phyloP scores from a whole-genome alignment of 495 filamentous ascomycete genomes.

The Hyaloscypha bicolor region DNA sequence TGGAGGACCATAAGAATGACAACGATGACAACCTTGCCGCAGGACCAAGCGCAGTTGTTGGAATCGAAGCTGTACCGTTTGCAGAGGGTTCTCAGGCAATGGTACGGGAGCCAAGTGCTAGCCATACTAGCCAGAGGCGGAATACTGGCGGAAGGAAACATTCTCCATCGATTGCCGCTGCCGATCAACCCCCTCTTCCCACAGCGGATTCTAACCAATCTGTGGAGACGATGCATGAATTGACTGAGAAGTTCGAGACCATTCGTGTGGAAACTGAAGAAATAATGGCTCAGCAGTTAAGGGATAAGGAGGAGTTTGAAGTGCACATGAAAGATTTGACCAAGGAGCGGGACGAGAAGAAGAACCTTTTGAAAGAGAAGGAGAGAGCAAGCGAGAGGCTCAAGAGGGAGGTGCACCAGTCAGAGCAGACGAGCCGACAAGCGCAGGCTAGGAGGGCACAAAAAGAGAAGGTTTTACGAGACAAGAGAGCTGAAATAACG shows the following conservation, averaged over 20 bases:
- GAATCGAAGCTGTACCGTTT: constrained; percentile 58
- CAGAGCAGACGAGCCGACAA: constrained; percentile 81
- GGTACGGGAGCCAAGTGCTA: constrained; percentile 62
- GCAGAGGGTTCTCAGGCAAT: constrained; percentile 53
- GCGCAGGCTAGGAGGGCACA: constrained; percentile 78
- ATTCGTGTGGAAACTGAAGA: constrained; percentile 72
- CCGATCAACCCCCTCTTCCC: constrained; percentile 53
- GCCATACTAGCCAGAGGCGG: constrained; percentile 60
- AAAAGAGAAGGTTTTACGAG: constrained; percentile 77
- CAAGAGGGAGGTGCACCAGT: constrained; percentile 74
- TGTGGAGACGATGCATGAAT: constrained; percentile 42
- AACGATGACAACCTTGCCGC: constrained; percentile 38
- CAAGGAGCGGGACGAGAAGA: constrained; percentile 72
- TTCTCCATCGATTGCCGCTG: constrained; percentile 69
- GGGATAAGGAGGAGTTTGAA: constrained; percentile 78
- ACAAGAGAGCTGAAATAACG: constrained; percentile 67
- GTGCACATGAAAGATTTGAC: constrained; percentile 58
- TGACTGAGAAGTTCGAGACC: constrained; percentile 71
- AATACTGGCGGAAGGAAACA: constrained; percentile 71
- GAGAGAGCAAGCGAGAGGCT: constrained; percentile 82
- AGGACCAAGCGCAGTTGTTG: constrained; percentile 43
- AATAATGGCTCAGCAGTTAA: constrained; percentile 50
- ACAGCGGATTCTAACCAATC: constrained; percentile 17
- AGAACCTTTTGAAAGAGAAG: constrained; percentile 75
- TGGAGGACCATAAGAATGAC: constrained; percentile 47